phyloP scores from a whole-genome alignment of 163 green algal species.

The Smithsoniella earleae region DNA sequence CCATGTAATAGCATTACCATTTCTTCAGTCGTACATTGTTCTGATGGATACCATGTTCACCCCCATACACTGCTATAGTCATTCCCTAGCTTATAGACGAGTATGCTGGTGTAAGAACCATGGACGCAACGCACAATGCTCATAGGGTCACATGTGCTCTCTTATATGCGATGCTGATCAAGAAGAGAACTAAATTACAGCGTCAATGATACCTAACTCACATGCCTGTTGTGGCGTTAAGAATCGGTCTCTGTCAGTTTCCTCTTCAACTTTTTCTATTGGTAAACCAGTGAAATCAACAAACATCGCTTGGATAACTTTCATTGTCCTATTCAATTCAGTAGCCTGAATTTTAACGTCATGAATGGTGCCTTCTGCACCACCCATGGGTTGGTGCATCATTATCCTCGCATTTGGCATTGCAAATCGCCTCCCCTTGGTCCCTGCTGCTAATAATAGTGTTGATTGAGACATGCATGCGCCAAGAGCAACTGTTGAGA shows the following conservation, averaged over 20 bases:
- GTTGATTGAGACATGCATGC: constrained; percentile 39
- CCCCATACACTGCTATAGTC: too few relatives aligned
- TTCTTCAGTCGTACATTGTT: too few relatives aligned
- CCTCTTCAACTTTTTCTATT: constrained; percentile 46
- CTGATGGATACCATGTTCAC: too few relatives aligned
- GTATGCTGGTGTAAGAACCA: too few relatives aligned
- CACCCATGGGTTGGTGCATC: constrained; percentile 80
- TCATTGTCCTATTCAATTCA: constrained; percentile 57
- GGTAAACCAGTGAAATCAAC: constrained; percentile 43
- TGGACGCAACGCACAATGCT: too few relatives aligned
- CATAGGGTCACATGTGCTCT: too few relatives aligned
- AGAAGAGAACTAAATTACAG: constrained; percentile 40
- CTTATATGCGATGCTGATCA: too few relatives aligned
- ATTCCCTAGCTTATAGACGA: too few relatives aligned
- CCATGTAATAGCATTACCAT: too few relatives aligned
- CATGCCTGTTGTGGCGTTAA: constrained; percentile 44
- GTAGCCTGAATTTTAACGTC: constrained; percentile 57
- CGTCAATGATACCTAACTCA: constrained; percentile 55
- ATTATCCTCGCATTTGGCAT: constrained; percentile 86
- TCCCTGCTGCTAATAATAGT: constrained; percentile 41
- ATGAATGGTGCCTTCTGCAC: constrained; percentile 43
- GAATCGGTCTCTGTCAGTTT: constrained; percentile 56
- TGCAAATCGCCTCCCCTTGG: constrained; percentile 69
- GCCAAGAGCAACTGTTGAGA: constrained; percentile 69
- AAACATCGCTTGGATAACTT: constrained; percentile 45